Conservation (phyloP, 1,139 yeast genomes). For the Magnusiomyces magnusii region DNA sequence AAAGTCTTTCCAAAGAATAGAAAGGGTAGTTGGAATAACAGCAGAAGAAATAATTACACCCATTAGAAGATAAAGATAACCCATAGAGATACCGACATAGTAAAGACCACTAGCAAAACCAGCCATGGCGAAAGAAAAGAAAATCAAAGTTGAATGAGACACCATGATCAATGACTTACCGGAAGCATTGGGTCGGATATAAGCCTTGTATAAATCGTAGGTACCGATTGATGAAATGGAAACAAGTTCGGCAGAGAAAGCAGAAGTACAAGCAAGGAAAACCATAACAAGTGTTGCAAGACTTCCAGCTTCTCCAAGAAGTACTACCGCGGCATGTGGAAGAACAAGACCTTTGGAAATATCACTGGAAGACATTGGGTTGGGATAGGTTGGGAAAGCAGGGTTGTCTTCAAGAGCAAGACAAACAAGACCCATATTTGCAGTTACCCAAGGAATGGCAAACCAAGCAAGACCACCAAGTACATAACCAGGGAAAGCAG, state of each 20-base stretch:
- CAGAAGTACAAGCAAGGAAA: conserved; percentile 68
- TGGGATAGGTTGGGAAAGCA: conserved; percentile 72
- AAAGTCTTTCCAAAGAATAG: conserved; percentile 62
- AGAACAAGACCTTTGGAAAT: conserved; percentile 75
- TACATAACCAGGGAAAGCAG: conserved; percentile 85
- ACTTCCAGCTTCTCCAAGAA: conserved; percentile 83
- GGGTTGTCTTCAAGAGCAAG: conserved; percentile 60
- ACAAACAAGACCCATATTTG: conserved; percentile 80
- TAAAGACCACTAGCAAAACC: conserved; percentile 74
- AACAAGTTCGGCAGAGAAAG: conserved; percentile 66
- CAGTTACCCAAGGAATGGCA: conserved; percentile 74
- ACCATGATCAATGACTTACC: conserved; percentile 62
- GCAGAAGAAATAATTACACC: conserved; percentile 78
- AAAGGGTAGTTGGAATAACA: conserved; percentile 66
- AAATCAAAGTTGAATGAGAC: conserved; percentile 59
- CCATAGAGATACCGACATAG: conserved; percentile 80
- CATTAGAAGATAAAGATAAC: conserved; percentile 78
- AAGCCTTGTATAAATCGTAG: conserved; percentile 74
- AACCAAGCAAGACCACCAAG: conserved; percentile 92
- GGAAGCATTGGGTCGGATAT: conserved; percentile 67
- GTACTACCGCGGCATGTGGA: conserved; percentile 80
- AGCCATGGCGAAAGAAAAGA: conserved; percentile 64
- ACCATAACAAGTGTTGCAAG: conserved; percentile 67
- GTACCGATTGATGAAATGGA: conserved; percentile 81
- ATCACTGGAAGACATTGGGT: conserved; percentile 52